Percentiles rank a stretch among this genome's conserved stretches.
Conservation (phyloP, 2,329 filamentous ascomycete genomes). For the Sclerotinia glacialis region DNA sequence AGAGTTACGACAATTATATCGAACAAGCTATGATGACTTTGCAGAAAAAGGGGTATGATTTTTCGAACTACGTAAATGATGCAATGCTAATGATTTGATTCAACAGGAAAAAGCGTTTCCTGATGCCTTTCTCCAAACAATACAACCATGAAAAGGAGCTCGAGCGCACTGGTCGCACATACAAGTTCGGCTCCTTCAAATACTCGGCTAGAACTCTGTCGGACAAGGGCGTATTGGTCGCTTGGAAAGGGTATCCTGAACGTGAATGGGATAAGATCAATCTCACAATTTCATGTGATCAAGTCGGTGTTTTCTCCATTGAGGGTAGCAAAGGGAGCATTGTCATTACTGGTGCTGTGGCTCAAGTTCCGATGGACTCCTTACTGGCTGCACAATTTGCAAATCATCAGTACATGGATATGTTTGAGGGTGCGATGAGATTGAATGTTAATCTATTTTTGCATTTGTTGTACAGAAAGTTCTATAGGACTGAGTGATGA, state of each 20-base stretch:
- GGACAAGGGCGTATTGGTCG: conserved; percentile 90
- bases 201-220: conserved; percentile 86
- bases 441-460: conserved; percentile 96
- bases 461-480: conserved; percentile 98
- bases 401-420: conserved; percentile 90
- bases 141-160: conserved; percentile 98
- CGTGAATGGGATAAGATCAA: conserved; percentile 90
- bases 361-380: conserved; percentile 85
- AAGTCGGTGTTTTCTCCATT: conserved; percentile 89
- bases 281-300: conserved; percentile 88
- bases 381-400: conserved; percentile 96
- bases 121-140: conserved; percentile 95
- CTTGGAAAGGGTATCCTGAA: conserved; percentile 81
- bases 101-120: conserved; percentile 78
- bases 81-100: conserved; percentile 25
- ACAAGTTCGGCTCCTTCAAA: conserved; percentile 97
- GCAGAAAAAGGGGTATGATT: conserved; percentile 81
- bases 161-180: conserved; percentile 84
- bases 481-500: conserved; percentile 67
- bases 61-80: neutral
- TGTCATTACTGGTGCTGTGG: conserved; percentile 91
- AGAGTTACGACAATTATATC: conserved; percentile 98
- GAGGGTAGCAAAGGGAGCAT: conserved; percentile 90
- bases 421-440: conserved; percentile 82
- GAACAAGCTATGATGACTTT: conserved; percentile 97